Conservation (phyloP, 441 rosid genomes). For the Croton setiger region DNA sequence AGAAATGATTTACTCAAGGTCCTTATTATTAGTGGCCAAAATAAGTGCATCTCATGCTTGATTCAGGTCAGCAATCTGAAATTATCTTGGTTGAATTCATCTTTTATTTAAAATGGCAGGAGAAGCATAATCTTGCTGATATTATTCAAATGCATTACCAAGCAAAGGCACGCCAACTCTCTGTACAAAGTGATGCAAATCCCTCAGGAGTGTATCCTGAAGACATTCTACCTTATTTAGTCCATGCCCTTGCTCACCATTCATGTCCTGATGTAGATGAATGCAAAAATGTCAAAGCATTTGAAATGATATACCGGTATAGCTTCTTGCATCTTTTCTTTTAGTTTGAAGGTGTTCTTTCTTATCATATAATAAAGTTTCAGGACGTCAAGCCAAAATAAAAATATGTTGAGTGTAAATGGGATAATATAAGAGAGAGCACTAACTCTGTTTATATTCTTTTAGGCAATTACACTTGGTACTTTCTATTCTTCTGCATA, state of each 20-base stretch:
- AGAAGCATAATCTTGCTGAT: slow-evolving; percentile 80
- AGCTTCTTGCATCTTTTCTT: slow-evolving; percentile 14
- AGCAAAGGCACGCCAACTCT: slow-evolving; percentile 72
- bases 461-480: slow-evolving; percentile 79
- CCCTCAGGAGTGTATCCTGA: slow-evolving; percentile 58
- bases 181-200: slow-evolving; percentile 70
- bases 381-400: background rate
- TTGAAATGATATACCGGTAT: slow-evolving; percentile 81
- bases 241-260: slow-evolving; percentile 89
- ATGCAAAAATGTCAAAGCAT: slow-evolving; percentile 86
- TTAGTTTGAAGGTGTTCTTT: slow-evolving; percentile 9
- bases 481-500: slow-evolving; percentile 65
- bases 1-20: slow-evolving; percentile 24
- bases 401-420: background rate
- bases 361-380: slow-evolving; percentile 1
- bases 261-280: slow-evolving; percentile 80
- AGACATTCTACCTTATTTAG: slow-evolving; percentile 64
- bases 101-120: slow-evolving; percentile 54
- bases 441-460: slow-evolving; percentile 19
- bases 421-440: background rate
- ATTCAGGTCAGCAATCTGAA: slow-evolving; percentile 17
- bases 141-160: slow-evolving; percentile 85
- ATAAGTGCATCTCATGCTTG: slow-evolving; percentile 5
- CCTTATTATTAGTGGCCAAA: slow-evolving; percentile 4
- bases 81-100: slow-evolving; percentile 10